Conservation (phyloP, 306 rosid species). For the Malus orientalis region DNA sequence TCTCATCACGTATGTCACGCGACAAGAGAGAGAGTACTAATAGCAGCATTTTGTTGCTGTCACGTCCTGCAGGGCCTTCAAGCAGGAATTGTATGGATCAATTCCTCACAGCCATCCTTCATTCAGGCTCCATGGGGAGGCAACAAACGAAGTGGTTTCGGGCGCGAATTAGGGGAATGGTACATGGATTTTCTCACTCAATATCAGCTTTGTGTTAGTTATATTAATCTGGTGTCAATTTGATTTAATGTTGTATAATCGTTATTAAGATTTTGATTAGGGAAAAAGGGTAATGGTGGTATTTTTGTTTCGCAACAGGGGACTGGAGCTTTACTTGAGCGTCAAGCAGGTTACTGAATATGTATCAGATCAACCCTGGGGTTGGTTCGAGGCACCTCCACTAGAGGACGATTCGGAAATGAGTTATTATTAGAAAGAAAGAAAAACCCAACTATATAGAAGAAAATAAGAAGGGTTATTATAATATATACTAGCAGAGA, state of each 20-base stretch:
- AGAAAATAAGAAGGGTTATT: background rate
- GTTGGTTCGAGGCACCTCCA: constrained; percentile 64
- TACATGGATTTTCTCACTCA: constrained; percentile 6
- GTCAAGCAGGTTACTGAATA: constrained; percentile 88
- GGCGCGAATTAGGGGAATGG: constrained; percentile 97
- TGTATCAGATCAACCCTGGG: constrained; percentile 73
- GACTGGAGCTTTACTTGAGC: constrained; percentile 70
- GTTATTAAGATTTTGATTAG: background rate
- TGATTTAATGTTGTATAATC: background rate
- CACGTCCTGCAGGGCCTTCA: constrained; percentile 48
- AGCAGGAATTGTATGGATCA: constrained; percentile 85
- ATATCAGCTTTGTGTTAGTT: background rate
- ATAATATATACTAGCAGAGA: no score
- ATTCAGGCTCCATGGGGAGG: constrained; percentile 98
- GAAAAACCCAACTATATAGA: no score
- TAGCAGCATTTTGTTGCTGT: constrained; percentile 7
- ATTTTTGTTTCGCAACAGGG: constrained; percentile 39
- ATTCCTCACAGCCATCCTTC: constrained; percentile 93
- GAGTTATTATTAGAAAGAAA: no score
- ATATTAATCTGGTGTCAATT: background rate
- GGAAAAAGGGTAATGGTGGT: background rate
- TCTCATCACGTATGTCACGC: background rate
- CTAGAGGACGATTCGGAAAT: no score
- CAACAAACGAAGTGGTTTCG: constrained; percentile 79
- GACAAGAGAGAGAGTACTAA: background rate